Conservation (phyloP, 768 basidiomycete species). For the Suillus subaureus region DNA sequence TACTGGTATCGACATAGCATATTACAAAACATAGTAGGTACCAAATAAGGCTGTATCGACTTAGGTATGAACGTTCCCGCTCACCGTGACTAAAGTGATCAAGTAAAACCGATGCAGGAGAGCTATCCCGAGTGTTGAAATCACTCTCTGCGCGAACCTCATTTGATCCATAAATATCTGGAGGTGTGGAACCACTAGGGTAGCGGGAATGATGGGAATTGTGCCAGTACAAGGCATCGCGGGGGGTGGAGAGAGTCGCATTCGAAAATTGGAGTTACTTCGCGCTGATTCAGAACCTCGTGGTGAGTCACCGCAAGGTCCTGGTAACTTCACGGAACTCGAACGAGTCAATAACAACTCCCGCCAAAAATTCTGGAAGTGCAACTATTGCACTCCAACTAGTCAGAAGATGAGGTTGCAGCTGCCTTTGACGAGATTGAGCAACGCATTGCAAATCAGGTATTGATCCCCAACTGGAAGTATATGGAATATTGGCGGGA, state of each 20-base stretch:
- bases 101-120: neutral
- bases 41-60: neutral
- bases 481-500: no score
- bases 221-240: neutral
- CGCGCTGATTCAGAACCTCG: neutral
- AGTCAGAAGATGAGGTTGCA: no score
- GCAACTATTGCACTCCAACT: conserved; percentile 16
- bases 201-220: neutral
- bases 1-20: no score
- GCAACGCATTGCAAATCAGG: no score
- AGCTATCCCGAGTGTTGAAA: neutral
- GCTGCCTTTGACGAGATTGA: no score
- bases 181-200: neutral
- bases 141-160: neutral
- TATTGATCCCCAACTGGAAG: no score
- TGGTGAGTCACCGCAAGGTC: no score
- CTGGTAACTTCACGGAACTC: conserved; percentile 5
- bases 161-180: neutral
- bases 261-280: no score
- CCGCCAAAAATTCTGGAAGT: conserved; percentile 11
- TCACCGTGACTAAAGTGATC: neutral
- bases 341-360: conserved; percentile 13
- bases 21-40: no score
- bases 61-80: neutral
- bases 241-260: no score